Percentiles rank a stretch among this genome's conserved stretches.
phyloP scores from a whole-genome alignment of 2,329 filamentous ascomycete genomes.

The Penicillium expansum region DNA sequence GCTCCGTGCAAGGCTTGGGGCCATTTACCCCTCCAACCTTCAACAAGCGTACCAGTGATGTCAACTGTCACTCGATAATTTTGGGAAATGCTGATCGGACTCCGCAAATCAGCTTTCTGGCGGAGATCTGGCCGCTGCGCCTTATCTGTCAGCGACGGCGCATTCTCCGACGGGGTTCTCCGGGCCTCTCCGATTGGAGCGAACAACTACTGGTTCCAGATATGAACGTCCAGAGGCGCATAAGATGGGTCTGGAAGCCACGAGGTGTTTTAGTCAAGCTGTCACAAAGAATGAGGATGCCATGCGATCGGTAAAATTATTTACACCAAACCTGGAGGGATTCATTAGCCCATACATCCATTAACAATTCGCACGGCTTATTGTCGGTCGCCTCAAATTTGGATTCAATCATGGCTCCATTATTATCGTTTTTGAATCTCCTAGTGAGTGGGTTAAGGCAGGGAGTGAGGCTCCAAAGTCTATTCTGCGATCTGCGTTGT shows the following conservation, averaged over 20 bases:
- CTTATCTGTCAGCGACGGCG: slow-evolving; percentile 61
- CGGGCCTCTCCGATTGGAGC: not conserved
- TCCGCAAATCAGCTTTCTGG: slow-evolving; percentile 70
- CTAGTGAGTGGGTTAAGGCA: not conserved
- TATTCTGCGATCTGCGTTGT: slow-evolving; percentile 9
- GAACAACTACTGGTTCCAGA: slow-evolving; percentile 71
- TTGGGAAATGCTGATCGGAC: slow-evolving; percentile 75
- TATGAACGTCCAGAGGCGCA: slow-evolving; percentile 77
- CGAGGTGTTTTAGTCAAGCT: slow-evolving; percentile 72
- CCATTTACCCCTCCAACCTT: not conserved
- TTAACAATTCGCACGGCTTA: slow-evolving; percentile 64
- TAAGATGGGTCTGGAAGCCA: slow-evolving; percentile 79
- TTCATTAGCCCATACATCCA: slow-evolving; percentile 57
- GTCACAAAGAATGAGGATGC: slow-evolving; percentile 67
- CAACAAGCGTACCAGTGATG: slow-evolving; percentile 60
- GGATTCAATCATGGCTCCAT: slow-evolving; percentile 77
- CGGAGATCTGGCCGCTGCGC: slow-evolving; percentile 73
- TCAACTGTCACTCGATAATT: slow-evolving; percentile 69
- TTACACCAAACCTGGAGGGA: slow-evolving; percentile 69
- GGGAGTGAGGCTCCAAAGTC: not conserved
- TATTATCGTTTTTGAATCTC: slow-evolving; percentile 69
- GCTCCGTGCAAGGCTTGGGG: not conserved
- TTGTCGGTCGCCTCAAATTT: slow-evolving; percentile 77
- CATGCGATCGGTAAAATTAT: slow-evolving; percentile 69
- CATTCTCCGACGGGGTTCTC: slow-evolving; percentile 46